A percentile compares a stretch with the other conserved stretches of the same genome.
phyloP scores from a whole-genome alignment of 2,329 filamentous ascomycete species.

The Botryotinia narcissicola region DNA sequence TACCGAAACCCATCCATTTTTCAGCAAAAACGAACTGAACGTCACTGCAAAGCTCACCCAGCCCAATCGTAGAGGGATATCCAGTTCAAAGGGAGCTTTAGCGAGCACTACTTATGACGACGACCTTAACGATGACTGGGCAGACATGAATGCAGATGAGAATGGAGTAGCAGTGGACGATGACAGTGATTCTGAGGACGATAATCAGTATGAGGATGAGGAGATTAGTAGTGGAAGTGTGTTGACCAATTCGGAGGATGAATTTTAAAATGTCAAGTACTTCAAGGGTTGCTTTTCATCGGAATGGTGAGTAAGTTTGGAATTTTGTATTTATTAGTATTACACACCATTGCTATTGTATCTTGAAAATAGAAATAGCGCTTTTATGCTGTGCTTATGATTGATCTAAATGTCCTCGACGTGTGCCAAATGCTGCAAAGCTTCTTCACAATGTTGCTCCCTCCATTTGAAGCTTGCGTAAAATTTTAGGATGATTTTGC shows the following conservation, averaged over 20 bases:
- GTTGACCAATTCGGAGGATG: not conserved
- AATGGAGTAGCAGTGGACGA: not conserved
- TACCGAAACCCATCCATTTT: conserved; percentile 51
- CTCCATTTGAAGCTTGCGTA: not conserved
- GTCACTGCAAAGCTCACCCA: not conserved
- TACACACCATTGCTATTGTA: not conserved
- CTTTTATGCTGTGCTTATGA: not conserved
- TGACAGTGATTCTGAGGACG: not conserved
- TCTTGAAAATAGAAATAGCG: not conserved
- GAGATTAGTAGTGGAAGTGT: not conserved
- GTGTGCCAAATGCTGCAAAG: not conserved
- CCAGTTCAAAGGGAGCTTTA: not conserved
- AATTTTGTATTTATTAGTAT: not conserved
- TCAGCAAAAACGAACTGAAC: conserved; percentile 34
- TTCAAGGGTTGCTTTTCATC: not conserved
- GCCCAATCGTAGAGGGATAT: not conserved
- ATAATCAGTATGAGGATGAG: not conserved
- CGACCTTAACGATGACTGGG: conserved; percentile 2
- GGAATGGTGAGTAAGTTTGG: not conserved
- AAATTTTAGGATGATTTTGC: not conserved
- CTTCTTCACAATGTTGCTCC: not conserved
- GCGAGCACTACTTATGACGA: not conserved
- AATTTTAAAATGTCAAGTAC: not conserved
- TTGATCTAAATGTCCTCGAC: not conserved
- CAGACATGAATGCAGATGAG: not conserved